Evolutionary conservation across 148 eudicot genomes (phyloP), one percentile per base, ranked within the genome.

Genomic region (Salicornia ramosissima): DNA sequence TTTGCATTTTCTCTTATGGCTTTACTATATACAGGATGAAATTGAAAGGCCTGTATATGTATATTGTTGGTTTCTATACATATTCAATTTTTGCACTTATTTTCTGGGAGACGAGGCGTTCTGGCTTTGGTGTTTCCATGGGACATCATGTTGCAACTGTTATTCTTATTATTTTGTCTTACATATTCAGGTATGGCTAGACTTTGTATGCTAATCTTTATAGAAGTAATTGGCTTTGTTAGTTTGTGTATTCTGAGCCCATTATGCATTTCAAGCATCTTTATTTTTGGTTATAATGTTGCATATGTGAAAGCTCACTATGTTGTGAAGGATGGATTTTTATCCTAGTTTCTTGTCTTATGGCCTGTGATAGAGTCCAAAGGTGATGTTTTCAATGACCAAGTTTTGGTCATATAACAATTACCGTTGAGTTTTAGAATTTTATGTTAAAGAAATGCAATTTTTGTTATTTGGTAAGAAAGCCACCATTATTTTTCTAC

Each of bases 91-190:
- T 92, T 84, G 97, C 97, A 57, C 82, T 92, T 55, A 74, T 92
- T 49, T 92, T 87, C 70, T 92, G 97, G 97, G 97, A 92, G 81
- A 92, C 97, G 69, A 87, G 96, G 79, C 97, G 97, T 56, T 80
- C 87, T 67, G 97, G 89, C 56, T 91, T 91, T 83, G 94, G 96
- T 67, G 98, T 90, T 70, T 93, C 98, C 26, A 93, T 93, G 98
- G 80, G 92, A 31, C 98, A 93, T 80, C 98, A 90, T 75, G 78
- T 90, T 72, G 95, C 95, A 65, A 88, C 90, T 68, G 71, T 80
- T 68, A 71, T 86, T 55, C 90, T 93, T 71, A 93, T 93, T 61
- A 77, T 79, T 40, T 67, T 88, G 50, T 93, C 98, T 58, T 93
- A 93, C 64, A 65, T 81, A 71, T 68, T 54, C 49, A 86, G 96